phyloP scores from a whole-genome alignment of 495 filamentous ascomycete species.

The Xylaria flabelliformis region DNA sequence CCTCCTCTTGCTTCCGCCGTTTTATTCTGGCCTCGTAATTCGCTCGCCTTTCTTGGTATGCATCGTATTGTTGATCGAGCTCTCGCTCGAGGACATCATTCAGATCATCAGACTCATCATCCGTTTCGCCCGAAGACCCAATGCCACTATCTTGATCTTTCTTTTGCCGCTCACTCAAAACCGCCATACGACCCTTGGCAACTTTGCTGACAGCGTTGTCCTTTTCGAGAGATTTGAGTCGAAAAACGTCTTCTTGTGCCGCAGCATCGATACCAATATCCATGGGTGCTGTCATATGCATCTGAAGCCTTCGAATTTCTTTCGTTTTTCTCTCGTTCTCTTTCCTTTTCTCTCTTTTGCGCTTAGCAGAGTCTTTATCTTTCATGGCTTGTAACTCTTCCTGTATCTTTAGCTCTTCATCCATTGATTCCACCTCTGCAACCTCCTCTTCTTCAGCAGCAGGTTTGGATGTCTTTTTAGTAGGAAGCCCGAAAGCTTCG shows the following conservation, averaged over 20 bases:
- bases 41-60: slow-evolving; percentile 81
- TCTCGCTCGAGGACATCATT: slow-evolving; percentile 81
- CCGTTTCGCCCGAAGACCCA: slow-evolving; percentile 58
- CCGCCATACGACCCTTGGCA: slow-evolving; percentile 76
- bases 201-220: slow-evolving; percentile 72
- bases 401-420: slow-evolving; percentile 89
- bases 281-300: slow-evolving; percentile 94
- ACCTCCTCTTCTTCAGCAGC: slow-evolving; percentile 65
- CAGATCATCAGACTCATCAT: slow-evolving; percentile 75
- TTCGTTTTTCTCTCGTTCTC: slow-evolving; percentile 91
- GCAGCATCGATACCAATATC: slow-evolving; percentile 90
- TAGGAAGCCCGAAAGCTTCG: slow-evolving; percentile 85
- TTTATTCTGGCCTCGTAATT: slow-evolving; percentile 88
- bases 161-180: slow-evolving; percentile 60
- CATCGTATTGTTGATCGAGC: slow-evolving; percentile 83
- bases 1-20: slow-evolving; percentile 80
- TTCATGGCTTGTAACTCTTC: slow-evolving; percentile 81
- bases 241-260: slow-evolving; percentile 83
- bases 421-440: slow-evolving; percentile 84
- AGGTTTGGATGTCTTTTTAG: slow-evolving; percentile 69
- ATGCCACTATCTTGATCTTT: slow-evolving; percentile 67
- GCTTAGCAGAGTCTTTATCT: slow-evolving; percentile 73
- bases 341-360: slow-evolving; percentile 78
- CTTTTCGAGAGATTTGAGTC: slow-evolving; percentile 78
- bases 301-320: slow-evolving; percentile 91